Evolutionary conservation across 768 basidiomycete genomes (phyloP).

Genomic region (Lentinula aciculospora): DNA sequence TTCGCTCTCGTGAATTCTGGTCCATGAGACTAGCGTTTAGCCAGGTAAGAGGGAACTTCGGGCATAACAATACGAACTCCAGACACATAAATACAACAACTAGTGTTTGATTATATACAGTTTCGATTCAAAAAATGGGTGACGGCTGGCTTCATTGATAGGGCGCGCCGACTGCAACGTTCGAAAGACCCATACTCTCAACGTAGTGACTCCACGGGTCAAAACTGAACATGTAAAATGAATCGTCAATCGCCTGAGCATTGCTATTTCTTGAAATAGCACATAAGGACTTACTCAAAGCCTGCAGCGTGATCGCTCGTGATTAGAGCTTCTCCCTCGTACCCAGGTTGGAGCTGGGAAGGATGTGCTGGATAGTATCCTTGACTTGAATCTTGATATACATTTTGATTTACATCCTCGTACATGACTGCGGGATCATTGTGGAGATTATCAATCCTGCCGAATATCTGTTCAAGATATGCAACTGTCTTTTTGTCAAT

Average conservation of each 20-base stretch:
- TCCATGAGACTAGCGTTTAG: too few relatives aligned
- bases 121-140: too few relatives aligned
- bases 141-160: constrained; percentile 2
- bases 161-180: not conserved
- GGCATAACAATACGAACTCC: too few relatives aligned
- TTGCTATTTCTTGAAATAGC: too few relatives aligned
- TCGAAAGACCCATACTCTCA: constrained; percentile 5
- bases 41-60: too few relatives aligned
- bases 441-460: not conserved
- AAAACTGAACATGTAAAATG: not conserved
- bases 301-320: not conserved
- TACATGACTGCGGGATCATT: not conserved
- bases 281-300: not conserved
- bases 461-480: constrained; percentile 2
- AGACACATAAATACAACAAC: too few relatives aligned
- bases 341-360: constrained; percentile 2
- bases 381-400: not conserved
- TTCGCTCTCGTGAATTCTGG: too few relatives aligned
- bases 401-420: not conserved
- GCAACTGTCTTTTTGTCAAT: constrained; percentile 1
- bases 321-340: not conserved
- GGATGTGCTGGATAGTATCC: not conserved
- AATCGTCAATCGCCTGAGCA: not conserved
- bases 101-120: too few relatives aligned
- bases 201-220: not conserved